A percentile compares a stretch with the other conserved stretches of the same genome.
These are phyloP conservation scores for Stellera chamaejasme DNA, from an alignment of 345 rosid species.

Conservation along the genomic window DNA sequence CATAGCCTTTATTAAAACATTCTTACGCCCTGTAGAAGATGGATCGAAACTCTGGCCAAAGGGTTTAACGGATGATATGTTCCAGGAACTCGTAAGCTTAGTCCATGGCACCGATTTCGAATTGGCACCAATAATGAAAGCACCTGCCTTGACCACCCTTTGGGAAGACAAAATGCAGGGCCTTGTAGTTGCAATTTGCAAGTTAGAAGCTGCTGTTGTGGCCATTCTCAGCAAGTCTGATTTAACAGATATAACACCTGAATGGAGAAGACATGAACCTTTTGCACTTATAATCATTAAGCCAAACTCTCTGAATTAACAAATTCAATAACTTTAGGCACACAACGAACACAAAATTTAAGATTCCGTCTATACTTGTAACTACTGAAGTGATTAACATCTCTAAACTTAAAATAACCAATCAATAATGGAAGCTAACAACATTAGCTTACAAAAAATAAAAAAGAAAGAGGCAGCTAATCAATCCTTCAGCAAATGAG, in stretches of 20 bases:
- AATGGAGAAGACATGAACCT: not conserved
- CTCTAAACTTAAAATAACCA: too few relatives aligned
- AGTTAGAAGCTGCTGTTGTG: constrained; percentile 43
- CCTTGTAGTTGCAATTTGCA: constrained; percentile 46
- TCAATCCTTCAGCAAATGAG: not conserved
- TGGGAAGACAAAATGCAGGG: constrained; percentile 42
- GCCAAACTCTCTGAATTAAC: not conserved
- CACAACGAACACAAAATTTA: not conserved
- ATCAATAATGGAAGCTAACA: too few relatives aligned
- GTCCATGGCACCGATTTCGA: constrained; percentile 38
- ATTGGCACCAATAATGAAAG: constrained; percentile 26
- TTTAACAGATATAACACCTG: constrained; percentile 17
- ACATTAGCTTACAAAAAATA: too few relatives aligned
- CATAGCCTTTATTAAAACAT: constrained; percentile 49
- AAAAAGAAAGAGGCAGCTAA: not conserved
- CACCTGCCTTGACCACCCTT: constrained; percentile 35
- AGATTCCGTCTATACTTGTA: too few relatives aligned
- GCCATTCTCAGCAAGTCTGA: constrained; percentile 41
- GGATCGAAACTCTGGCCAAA: constrained; percentile 25
- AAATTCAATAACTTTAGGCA: not conserved
- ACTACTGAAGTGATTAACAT: too few relatives aligned
- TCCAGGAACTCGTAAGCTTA: constrained; percentile 38
- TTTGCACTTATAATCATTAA: too few relatives aligned
- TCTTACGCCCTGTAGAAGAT: constrained; percentile 27
- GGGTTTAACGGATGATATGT: constrained; percentile 36